Percentiles rank a stretch among this genome's conserved stretches.
Evolutionary conservation across 169 alveolate species (phyloP).

Genomic region (Babesia ovis): DNA sequence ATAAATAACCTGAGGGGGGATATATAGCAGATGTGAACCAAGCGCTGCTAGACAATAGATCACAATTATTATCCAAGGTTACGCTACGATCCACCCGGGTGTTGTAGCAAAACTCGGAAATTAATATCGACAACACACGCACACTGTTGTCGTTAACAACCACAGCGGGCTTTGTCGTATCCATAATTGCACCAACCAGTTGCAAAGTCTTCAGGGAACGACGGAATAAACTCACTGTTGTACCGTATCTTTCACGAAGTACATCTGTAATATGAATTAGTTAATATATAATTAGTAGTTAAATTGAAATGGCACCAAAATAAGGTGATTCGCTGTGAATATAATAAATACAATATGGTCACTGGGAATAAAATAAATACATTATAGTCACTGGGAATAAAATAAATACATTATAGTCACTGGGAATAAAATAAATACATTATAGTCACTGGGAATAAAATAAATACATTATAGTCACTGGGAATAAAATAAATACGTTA

Average conservation of each 20-base stretch:
- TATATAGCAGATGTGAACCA: neutral
- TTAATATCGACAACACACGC: slow-evolving; percentile 16
- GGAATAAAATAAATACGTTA: too few species aligned
- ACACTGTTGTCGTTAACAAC: slow-evolving; percentile 13
- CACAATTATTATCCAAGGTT: neutral
- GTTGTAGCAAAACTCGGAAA: slow-evolving; percentile 27
- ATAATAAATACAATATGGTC: neutral
- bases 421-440: too few species aligned
- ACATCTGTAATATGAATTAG: too few species aligned
- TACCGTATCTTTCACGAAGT: neutral
- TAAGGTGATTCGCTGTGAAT: neutral
- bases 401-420: too few species aligned
- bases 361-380: too few species aligned
- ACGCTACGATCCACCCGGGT: neutral
- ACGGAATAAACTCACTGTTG: neutral
- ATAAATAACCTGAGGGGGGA: neutral
- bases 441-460: too few species aligned
- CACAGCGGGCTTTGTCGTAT: slow-evolving; percentile 20
- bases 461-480: too few species aligned
- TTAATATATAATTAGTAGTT: too few species aligned
- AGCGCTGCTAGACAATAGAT: neutral
- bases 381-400: too few species aligned
- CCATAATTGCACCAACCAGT: slow-evolving; percentile 7
- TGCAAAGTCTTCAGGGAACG: slow-evolving; percentile 14
- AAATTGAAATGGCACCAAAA: too few species aligned